Evolutionary conservation across 2,329 filamentous ascomycete genomes (phyloP), one percentile per base, ranked within the genome.

Genomic region (Hymenoscyphus scutula): DNA sequence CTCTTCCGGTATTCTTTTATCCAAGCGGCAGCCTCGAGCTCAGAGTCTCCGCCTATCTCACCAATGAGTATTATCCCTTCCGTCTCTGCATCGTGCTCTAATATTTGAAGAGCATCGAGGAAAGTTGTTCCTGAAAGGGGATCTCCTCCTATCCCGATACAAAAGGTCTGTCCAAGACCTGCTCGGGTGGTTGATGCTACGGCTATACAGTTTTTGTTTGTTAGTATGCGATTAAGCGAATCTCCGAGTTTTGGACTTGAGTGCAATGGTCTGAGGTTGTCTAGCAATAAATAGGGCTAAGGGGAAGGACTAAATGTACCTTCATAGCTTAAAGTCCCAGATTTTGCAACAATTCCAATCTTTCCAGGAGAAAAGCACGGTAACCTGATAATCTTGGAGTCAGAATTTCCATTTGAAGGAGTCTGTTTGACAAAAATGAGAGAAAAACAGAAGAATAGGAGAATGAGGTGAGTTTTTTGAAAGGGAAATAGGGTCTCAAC

Each of bases 131-230:
- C 90, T 0, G 87, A 85, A 61, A 91, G 77, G 8, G 89, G 82
- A 74, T 91, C 89, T 5, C 89, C 89, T 5, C 89, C 89, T 80
- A 91, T 87, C 25, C 87, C 88, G 66, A 91, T 89, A 66, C 86
- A 89, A 37, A 91, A 78, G 72, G 85, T 90, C 73, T 91, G 89
- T 0, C 89, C 89, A 6, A 91, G 77, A 5, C 88, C 88, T 62
- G 87, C 84, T 72, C 87, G 79, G 13, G 88, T 89, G 41, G 89
- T 84, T 1, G 88, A 89, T 13, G 86, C 88, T 2, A 90, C 89
- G 15, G 89, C 86, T 79, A 56, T 38, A 19, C 13, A 23, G 23
- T 7, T 15, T 13, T 30, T 27, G 6, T 29, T 32, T 54, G 38
- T 41, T 17, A 41, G 38, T 41, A 29, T 29, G 6, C 3, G 3